Base-by-base conservation (phyloP, 2,329 filamentous ascomycete genomes). In the Trichothecium roseum region DNA sequence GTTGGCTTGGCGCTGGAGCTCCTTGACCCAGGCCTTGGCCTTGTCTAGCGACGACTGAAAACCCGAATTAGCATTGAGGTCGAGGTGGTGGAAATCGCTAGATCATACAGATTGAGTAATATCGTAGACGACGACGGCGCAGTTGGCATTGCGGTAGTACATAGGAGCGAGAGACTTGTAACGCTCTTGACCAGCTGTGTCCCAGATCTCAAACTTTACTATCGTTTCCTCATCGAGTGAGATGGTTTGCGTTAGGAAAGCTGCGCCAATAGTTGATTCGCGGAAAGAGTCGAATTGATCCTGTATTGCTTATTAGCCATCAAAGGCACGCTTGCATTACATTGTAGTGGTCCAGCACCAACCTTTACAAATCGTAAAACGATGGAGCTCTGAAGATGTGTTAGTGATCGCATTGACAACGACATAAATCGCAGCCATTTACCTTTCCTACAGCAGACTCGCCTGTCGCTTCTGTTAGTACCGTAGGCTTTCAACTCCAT, bases 171-270 rank as follows among this genome's bases (percentile, higher is more conserved):
- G 72, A 10, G 91, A 96, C 72, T 96, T 96, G 75, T 96, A 98
- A 55, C 93, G 79, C 66, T 98, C 91, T 67, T 98, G 91, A 44
- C 91, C 91, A 44, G 91, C 91, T 8, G 91, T 98, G 64, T 95
- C 88, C 88, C 91, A 98, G 57, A 98, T 98, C 66, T 98, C 91
- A 56, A 98, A 98, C 71, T 98, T 98, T 64, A 98, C 89, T 38
- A 91, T 98, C 40, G 91, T 96, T 63, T 79, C 91, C 57, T 96
- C 91, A 60, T 96, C 89, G 62, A 98, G 82, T 39, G 89, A 89
- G 60, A 98, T 95, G 49, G 91, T 98, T 66, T 98, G 91, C 53
- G 91, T 98, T 48, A 98, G 76, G 73, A 98, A 98, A 48, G 93
- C 93, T 51, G 93, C 91, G 62, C 91, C 89, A 64, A 95, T 95